phyloP scores from a whole-genome alignment of 106 monocot species.

The Dendrobium catenatum region DNA sequence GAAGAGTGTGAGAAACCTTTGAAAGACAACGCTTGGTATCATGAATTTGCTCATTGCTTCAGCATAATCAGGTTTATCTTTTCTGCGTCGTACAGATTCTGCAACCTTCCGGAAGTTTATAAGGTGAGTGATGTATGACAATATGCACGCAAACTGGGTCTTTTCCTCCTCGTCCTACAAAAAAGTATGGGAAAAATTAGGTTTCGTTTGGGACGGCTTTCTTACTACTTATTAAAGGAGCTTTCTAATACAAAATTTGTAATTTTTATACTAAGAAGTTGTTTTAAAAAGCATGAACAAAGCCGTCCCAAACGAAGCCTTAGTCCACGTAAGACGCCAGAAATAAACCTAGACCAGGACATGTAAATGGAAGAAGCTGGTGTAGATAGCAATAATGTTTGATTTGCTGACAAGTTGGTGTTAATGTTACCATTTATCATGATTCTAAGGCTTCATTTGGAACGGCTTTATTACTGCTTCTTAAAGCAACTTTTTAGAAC shows the following conservation, averaged over 20 bases:
- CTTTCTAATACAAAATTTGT: too few species aligned
- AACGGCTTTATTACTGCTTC: too few species aligned
- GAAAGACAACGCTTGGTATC: constrained; percentile 41
- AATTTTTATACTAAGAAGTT: too few species aligned
- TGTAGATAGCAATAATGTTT: too few species aligned
- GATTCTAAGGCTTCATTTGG: too few species aligned
- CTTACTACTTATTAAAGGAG: too few species aligned
- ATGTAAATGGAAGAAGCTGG: neutral
- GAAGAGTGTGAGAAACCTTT: constrained; percentile 44
- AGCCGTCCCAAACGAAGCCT: too few species aligned
- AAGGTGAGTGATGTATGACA: constrained; percentile 82
- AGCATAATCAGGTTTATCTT: neutral
- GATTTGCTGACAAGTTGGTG: too few species aligned
- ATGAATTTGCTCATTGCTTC: constrained; percentile 12
- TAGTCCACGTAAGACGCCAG: neutral
- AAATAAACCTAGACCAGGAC: neutral
- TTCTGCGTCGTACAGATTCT: neutral
- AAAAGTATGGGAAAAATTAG: neutral
- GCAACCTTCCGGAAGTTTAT: constrained; percentile 35
- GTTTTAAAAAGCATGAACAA: too few species aligned
- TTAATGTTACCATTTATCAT: too few species aligned
- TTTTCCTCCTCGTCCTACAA: constrained; percentile 51
- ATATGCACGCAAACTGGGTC: constrained; percentile 42
- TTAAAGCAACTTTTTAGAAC: too few species aligned
- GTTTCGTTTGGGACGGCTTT: too few species aligned